Base-by-base conservation (phyloP, 2,329 filamentous ascomycete species). In the Chaetoscypha palmicola region DNA sequence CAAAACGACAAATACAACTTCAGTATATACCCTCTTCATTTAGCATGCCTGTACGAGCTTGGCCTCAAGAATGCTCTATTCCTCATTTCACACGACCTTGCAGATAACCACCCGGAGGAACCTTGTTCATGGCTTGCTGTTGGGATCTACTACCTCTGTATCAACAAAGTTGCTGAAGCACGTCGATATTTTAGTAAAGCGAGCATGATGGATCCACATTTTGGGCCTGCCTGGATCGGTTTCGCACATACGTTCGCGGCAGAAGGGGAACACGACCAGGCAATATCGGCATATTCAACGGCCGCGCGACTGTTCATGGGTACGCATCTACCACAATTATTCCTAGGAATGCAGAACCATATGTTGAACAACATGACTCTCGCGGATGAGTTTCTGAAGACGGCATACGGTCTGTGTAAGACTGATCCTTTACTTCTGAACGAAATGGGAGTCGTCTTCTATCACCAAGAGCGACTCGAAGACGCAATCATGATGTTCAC, bases 171-270 rank as follows among this genome's bases (percentile, higher is more conserved):
- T 46, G 85, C 92, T 3, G 92, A 98, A 66, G 90, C 94, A 8
- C 81, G 92, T 9, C 81, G 91, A 30, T 98, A 92, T 70, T 98
- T 98, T 65, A 94, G 87, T 59, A 98, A 98, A 66, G 86, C 94
- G 3, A 94, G 87, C 53, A 85, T 97, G 71, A 91, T 98, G 82
- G 90, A 98, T 60, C 86, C 91, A 5, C 91, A 97, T 67, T 98
- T 95, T 58, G 91, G 91, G 0, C 87, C 92, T 1, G 92, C 92
- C 2, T 98, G 92, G 92, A 97, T 98, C 52, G 92, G 94, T 1
- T 98, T 98, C 61, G 92, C 92, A 1, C 94, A 98, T 64, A 98
- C 92, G 0, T 98, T 98, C 62, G 92, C 92, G 1, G 90, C 89
- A 9, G 92, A 98, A 64, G 92, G 92, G 41, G 92, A 98, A 65